Conservation (phyloP, 78 protist species). For the Cavenderia fasciculata region DNA sequence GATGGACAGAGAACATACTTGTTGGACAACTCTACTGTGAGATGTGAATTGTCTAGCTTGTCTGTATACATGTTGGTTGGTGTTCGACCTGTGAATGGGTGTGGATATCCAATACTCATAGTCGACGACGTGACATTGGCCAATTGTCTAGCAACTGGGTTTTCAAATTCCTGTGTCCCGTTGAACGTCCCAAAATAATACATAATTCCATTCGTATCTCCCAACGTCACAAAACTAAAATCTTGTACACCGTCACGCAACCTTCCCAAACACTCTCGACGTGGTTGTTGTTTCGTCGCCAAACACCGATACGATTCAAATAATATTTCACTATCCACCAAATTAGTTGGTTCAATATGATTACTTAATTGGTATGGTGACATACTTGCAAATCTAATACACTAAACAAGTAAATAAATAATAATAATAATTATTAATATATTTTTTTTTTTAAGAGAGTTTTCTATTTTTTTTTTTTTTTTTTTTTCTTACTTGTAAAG, state of each 20-base stretch:
- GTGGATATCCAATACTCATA: slow-evolving; percentile 71
- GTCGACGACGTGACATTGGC: slow-evolving; percentile 27
- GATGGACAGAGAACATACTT: slow-evolving; percentile 70
- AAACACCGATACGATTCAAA: slow-evolving; percentile 54
- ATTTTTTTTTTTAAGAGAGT: too few relatives aligned
- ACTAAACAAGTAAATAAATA: neutral
- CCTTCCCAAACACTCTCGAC: neutral
- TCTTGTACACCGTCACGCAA: slow-evolving; percentile 52
- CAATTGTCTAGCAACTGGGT: slow-evolving; percentile 27
- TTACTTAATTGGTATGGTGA: slow-evolving; percentile 36
- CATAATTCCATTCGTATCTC: slow-evolving; percentile 54
- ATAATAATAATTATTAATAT: neutral
- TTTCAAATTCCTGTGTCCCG: slow-evolving; percentile 39
- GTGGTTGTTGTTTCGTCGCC: slow-evolving; percentile 31
- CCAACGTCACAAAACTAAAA: neutral
- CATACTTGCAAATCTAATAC: slow-evolving; percentile 67
- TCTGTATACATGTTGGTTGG: slow-evolving; percentile 69
- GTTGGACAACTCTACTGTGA: slow-evolving; percentile 28
- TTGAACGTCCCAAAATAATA: slow-evolving; percentile 66
- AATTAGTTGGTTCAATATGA: slow-evolving; percentile 21
- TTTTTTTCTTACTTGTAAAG: slow-evolving; percentile 18
- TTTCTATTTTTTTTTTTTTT: too few relatives aligned
- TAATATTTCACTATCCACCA: slow-evolving; percentile 48
- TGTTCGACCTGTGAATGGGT: slow-evolving; percentile 27
- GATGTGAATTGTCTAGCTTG: slow-evolving; percentile 19